These are phyloP conservation scores for Fraxinus sp. DNA, from an alignment of 305 asterid genomes.

Conservation along the genomic window DNA sequence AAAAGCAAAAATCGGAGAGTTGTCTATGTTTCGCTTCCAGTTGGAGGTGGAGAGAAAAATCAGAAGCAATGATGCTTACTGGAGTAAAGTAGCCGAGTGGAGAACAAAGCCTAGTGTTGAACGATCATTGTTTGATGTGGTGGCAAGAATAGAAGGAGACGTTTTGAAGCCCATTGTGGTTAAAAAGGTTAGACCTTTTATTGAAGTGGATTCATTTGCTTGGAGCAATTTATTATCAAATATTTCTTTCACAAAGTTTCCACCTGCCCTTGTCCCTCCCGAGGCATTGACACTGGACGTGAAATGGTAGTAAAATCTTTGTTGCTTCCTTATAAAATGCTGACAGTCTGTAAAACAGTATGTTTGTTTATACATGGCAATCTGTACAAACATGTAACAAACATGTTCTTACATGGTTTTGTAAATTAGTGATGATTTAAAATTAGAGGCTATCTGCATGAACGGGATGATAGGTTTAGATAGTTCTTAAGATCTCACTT, in stretches of 20 bases:
- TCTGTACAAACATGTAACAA: slow-evolving; percentile 7
- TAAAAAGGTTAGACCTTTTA: slow-evolving; percentile 53
- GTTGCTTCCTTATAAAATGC: background rate
- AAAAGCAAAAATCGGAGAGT: slow-evolving; percentile 47
- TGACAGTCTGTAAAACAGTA: background rate
- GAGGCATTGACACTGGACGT: slow-evolving; percentile 80
- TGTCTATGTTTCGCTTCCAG: slow-evolving; percentile 57
- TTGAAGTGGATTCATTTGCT: slow-evolving; percentile 50
- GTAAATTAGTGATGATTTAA: background rate
- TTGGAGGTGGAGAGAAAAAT: slow-evolving; percentile 60
- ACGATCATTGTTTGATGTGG: slow-evolving; percentile 55
- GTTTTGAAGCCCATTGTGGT: slow-evolving; percentile 51
- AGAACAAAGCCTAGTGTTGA: slow-evolving; percentile 69
- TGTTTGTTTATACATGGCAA: slow-evolving; percentile 19
- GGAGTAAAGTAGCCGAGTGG: slow-evolving; percentile 79
- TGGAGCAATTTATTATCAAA: slow-evolving; percentile 72
- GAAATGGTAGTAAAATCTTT: slow-evolving; percentile 52
- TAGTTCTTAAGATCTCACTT: background rate
- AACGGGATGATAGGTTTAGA: background rate
- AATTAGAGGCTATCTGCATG: background rate
- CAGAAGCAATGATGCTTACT: slow-evolving; percentile 49
- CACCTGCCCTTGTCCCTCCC: slow-evolving; percentile 64
- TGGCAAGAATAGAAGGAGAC: slow-evolving; percentile 56
- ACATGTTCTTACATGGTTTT: background rate
- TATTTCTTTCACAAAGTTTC: slow-evolving; percentile 70